These are phyloP conservation scores for Rhodotorula diobovata DNA, from an alignment of 768 basidiomycete genomes.

Conservation along the genomic window DNA sequence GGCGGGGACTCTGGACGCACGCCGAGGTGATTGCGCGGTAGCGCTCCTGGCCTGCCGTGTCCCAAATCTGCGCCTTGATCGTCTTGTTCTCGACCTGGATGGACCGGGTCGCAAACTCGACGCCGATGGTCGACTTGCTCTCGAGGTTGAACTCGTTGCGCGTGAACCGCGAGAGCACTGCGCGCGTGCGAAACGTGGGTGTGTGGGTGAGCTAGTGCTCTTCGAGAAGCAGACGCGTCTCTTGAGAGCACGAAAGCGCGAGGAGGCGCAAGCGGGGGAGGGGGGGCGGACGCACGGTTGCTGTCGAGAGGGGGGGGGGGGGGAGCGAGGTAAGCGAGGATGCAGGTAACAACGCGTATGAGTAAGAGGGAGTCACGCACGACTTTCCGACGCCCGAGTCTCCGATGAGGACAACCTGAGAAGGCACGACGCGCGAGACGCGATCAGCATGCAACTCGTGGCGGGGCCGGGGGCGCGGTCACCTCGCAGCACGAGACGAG, in stretches of 20 bases:
- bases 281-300: slow-evolving; percentile 55
- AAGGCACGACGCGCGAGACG: neutral
- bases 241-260: neutral
- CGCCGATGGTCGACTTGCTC: slow-evolving; percentile 95
- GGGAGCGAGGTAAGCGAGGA: neutral
- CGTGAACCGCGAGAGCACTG: slow-evolving; percentile 99
- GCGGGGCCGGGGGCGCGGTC: neutral
- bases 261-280: neutral
- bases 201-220: neutral
- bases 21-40: slow-evolving; percentile 97
- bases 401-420: slow-evolving; percentile 93
- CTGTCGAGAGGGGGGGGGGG: slow-evolving; percentile 49
- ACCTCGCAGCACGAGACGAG: neutral
- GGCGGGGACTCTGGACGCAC: slow-evolving; percentile 42
- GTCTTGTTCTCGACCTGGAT: slow-evolving; percentile 95
- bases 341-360: no score
- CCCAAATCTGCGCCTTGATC: slow-evolving; percentile 97
- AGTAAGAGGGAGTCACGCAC: slow-evolving; percentile 59
- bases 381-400: slow-evolving; percentile 99
- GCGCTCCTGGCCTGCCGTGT: slow-evolving; percentile 95
- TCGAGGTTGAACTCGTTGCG: slow-evolving; percentile 99
- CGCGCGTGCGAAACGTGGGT: neutral
- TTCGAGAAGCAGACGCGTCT: no score
- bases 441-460: neutral
- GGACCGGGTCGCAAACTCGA: slow-evolving; percentile 95